Conservation (phyloP, 2,329 filamentous ascomycete genomes). For the Aspergillus brunneoviolaceus region DNA sequence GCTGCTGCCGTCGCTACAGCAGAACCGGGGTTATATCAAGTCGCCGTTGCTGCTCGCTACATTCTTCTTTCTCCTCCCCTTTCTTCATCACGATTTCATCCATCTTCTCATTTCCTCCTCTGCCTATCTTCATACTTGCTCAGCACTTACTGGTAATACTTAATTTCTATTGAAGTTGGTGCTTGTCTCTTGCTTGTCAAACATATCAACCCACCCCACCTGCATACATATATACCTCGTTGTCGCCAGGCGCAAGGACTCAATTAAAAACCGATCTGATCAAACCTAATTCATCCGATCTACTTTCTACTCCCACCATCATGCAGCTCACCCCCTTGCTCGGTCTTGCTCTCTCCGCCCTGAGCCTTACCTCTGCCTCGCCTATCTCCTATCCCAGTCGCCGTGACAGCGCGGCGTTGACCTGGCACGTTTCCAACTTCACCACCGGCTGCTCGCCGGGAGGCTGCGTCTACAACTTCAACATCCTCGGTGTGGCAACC, state of each 20-base stretch:
- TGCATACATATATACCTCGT: not conserved
- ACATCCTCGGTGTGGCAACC: constrained; percentile 27
- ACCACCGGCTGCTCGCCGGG: constrained; percentile 32
- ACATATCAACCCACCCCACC: not conserved
- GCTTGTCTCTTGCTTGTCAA: not conserved
- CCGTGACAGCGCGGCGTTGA: constrained; percentile 19
- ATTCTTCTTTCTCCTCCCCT: not conserved
- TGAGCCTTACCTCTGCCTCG: constrained; percentile 23
- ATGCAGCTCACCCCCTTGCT: constrained; percentile 33
- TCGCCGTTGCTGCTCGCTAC: constrained; percentile 6
- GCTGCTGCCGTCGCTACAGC: not conserved
- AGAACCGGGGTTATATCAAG: constrained; percentile 11
- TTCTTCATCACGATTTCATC: not conserved
- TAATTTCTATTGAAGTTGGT: not conserved
- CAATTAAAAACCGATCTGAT: not conserved
- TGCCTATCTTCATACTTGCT: not conserved
- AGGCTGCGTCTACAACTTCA: constrained; percentile 35
- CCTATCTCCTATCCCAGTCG: constrained; percentile 11
- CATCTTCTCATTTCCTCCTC: not conserved
- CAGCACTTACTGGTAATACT: constrained; percentile 1
- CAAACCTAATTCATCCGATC: not conserved
- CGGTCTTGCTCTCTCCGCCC: constrained; percentile 24
- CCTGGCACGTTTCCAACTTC: constrained; percentile 35
- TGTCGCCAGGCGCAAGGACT: not conserved
- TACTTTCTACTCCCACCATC: constrained; percentile 12